phyloP scores from a whole-genome alignment of 108 stramenopile species.

The Aureococcus anophagefferens region DNA sequence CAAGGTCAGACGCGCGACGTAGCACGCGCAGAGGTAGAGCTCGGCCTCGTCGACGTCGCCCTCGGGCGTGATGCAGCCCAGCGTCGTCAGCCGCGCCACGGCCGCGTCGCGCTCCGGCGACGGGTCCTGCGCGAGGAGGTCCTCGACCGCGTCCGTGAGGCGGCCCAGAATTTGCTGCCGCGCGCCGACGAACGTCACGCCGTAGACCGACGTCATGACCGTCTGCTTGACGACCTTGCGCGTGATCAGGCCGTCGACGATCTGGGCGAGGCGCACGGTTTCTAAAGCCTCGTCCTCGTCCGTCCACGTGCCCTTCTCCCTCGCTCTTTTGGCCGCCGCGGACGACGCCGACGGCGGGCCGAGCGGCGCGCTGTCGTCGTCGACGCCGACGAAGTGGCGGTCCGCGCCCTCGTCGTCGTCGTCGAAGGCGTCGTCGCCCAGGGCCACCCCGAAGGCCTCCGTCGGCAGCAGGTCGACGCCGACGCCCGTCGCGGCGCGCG shows the following conservation, averaged over 20 bases:
- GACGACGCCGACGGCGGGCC: background rate
- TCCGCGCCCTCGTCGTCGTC: background rate
- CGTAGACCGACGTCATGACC: slow-evolving; percentile 99
- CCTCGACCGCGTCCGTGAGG: slow-evolving; percentile 27
- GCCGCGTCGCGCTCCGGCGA: background rate
- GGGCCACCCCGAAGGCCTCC: slow-evolving; percentile 50
- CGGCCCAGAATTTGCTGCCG: slow-evolving; percentile 77
- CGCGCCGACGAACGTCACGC: slow-evolving; percentile 96
- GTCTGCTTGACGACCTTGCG: slow-evolving; percentile 98
- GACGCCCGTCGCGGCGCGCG: slow-evolving; percentile 12
- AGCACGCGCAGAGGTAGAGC: slow-evolving; percentile 65
- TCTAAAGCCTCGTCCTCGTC: background rate
- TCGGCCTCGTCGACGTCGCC: slow-evolving; percentile 42
- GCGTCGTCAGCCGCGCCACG: background rate
- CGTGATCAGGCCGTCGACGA: slow-evolving; percentile 76
- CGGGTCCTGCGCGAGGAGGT: background rate
- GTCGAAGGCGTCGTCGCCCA: slow-evolving; percentile 20
- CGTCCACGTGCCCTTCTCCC: background rate
- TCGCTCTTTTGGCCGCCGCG: background rate
- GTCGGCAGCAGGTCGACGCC: background rate
- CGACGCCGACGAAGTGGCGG: background rate
- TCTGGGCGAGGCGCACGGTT: slow-evolving; percentile 45
- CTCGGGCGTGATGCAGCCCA: background rate
- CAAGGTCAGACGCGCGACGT: slow-evolving; percentile 83
- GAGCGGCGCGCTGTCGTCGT: background rate